These are phyloP conservation scores for Lactarius tabidus DNA, from an alignment of 768 basidiomycete genomes.

Conservation along the genomic window DNA sequence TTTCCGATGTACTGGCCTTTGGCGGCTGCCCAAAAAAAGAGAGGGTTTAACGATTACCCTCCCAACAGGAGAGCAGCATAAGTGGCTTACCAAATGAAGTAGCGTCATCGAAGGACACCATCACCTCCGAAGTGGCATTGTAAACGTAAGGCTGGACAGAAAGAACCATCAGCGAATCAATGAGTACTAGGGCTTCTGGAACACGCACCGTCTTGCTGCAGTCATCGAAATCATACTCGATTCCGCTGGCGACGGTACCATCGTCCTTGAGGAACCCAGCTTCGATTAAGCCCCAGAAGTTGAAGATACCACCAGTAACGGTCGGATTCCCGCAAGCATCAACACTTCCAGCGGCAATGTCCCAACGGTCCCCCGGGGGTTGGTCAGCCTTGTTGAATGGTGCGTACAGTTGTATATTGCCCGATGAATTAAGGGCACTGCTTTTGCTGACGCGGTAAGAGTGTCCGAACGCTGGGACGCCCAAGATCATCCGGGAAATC, in stretches of 20 bases:
- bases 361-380: constrained; percentile 44
- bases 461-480: constrained; percentile 82
- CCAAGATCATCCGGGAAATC: constrained; percentile 69
- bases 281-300: constrained; percentile 55
- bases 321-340: constrained; percentile 55
- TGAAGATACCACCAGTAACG: constrained; percentile 48
- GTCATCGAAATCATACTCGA: constrained; percentile 42
- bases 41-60: background rate
- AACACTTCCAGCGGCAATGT: constrained; percentile 37
- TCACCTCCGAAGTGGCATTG: constrained; percentile 29
- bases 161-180: background rate
- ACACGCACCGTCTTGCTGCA: constrained; percentile 34
- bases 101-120: constrained; percentile 37
- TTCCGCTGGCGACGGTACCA: constrained; percentile 42
- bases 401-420: constrained; percentile 11
- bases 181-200: background rate
- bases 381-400: constrained; percentile 24
- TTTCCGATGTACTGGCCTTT: constrained; percentile 42
- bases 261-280: constrained; percentile 47
- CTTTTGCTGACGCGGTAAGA: constrained; percentile 46
- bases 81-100: constrained; percentile 30
- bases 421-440: constrained; percentile 34
- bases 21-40: constrained; percentile 28
- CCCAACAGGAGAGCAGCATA: background rate
- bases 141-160: constrained; percentile 33